Evolutionary conservation across 1,284 basidiomycete genomes (phyloP).

Genomic region (Trichosporon faecale): DNA sequence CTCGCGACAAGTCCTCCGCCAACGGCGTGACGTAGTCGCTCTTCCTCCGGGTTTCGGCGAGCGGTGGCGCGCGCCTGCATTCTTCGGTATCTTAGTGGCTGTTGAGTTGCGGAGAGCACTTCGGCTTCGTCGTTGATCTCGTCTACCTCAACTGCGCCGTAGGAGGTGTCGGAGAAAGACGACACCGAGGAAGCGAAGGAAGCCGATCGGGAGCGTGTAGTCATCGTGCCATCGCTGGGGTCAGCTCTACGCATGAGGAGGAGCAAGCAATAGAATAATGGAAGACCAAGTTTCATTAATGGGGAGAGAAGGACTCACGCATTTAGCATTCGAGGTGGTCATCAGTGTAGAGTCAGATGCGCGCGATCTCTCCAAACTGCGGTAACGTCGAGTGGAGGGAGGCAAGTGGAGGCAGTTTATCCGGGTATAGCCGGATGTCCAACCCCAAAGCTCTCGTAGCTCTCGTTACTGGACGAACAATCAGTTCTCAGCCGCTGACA

Average conservation of each 20-base stretch:
- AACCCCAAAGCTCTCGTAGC: background rate
- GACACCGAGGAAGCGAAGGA: background rate
- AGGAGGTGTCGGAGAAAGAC: background rate
- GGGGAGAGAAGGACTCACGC: background rate
- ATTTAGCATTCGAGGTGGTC: background rate
- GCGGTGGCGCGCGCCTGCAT: background rate
- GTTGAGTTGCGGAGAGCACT: background rate
- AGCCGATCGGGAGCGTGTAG: background rate
- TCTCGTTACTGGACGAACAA: background rate
- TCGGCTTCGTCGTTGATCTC: background rate
- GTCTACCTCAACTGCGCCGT: background rate
- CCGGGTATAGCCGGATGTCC: background rate
- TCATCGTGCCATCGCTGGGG: background rate
- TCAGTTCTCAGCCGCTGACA: background rate
- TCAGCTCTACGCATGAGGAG: background rate
- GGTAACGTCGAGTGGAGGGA: background rate
- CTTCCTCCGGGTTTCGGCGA: background rate
- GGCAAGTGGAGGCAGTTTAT: background rate
- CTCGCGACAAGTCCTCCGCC: conserved; percentile 36
- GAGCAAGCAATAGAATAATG: too few species aligned
- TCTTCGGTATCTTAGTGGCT: background rate
- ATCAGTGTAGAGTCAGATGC: background rate
- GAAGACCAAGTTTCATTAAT: too few species aligned
- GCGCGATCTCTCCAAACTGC: too few species aligned
- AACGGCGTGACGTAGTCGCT: conserved; percentile 20